Percentiles rank a stretch among this genome's conserved stretches.
Evolutionary conservation across 306 rosid genomes (phyloP).

Genomic region (Parietaria judaica): DNA sequence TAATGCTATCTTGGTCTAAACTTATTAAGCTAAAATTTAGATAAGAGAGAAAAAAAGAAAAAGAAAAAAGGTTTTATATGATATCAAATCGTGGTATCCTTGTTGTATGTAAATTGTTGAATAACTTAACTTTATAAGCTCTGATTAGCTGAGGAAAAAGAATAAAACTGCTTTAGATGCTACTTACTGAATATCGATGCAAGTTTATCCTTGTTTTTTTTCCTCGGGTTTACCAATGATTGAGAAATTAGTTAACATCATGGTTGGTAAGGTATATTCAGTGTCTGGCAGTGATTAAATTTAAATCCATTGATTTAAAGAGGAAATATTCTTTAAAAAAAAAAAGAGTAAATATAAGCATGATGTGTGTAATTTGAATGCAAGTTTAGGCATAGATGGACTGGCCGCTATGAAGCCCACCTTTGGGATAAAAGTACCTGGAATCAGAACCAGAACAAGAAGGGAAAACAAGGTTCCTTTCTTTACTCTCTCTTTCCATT

Average conservation of each 20-base stretch:
- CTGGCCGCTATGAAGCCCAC: conserved; percentile 99
- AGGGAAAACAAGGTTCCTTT: conserved; percentile 91
- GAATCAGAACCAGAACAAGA: conserved; percentile 98
- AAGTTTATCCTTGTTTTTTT: too few relatives aligned
- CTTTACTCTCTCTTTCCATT: background rate
- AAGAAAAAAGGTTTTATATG: too few relatives aligned
- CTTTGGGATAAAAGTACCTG: conserved; percentile 99
- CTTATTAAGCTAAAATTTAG: too few relatives aligned
- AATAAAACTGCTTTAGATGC: background rate
- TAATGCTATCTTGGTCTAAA: too few relatives aligned
- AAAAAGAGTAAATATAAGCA: background rate
- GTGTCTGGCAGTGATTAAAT: background rate
- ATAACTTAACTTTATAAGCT: too few relatives aligned
- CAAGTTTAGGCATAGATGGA: conserved; percentile 92
- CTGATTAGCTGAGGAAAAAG: background rate
- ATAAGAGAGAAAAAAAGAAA: too few relatives aligned
- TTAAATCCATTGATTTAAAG: too few relatives aligned
- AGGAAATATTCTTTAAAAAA: too few relatives aligned
- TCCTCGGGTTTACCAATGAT: too few relatives aligned
- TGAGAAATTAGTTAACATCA: too few relatives aligned
- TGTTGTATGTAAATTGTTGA: background rate
- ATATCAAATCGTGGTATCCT: background rate
- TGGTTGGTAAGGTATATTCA: too few relatives aligned
- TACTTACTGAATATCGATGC: background rate
- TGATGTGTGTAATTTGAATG: conserved; percentile 10